Evolutionary conservation across 495 filamentous ascomycete species (phyloP), one percentile per base, ranked within the genome.

Genomic region (Bryoglossum gracile): DNA sequence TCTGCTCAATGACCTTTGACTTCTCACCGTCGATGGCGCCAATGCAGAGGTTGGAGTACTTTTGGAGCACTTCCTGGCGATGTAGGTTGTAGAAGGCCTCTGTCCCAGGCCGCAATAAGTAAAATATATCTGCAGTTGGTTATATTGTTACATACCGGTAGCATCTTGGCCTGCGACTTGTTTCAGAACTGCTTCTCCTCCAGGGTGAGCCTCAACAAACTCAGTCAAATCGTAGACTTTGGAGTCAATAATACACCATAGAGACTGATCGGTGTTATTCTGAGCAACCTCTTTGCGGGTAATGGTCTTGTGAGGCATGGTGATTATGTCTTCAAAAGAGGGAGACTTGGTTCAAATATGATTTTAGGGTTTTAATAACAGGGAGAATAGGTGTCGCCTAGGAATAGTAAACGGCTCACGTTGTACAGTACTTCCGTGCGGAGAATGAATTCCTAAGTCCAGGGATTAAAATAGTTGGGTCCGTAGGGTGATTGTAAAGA

Each of bases 191-290:
- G 83, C 78, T 54, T 83, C 78, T 58, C 88, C 88, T 54, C 90
- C 89, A 16, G 89, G 89, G 60, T 96, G 90, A 48, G 89, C 89
- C 71, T 90, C 87, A 46, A 91, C 70, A 66, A 96, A 95, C 46
- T 94, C 89, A 35, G 86, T 85, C 36, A 92, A 83, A 67, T 96
- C 90, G 72, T 95, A 96, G 56, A 91, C 87, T 55, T 85, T 86
- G 49, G 84, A 81, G 70, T 96, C 89, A 57, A 96, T 81, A 59
- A 96, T 82, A 58, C 89, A 81, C 80, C 84, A 87, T 47, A 81
- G 79, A 11, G 82, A 83, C 60, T 94, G 85, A 50, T 84, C 81
- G 53, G 79, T 84, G 69, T 86, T 90, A 72, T 96, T 86, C 66
- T 81, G 76, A 40, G 83, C 81, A 59, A 95, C 85, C 53, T 83